These are phyloP conservation scores for Mycena crocata DNA, from an alignment of 768 basidiomycete genomes.

Conservation along the genomic window DNA sequence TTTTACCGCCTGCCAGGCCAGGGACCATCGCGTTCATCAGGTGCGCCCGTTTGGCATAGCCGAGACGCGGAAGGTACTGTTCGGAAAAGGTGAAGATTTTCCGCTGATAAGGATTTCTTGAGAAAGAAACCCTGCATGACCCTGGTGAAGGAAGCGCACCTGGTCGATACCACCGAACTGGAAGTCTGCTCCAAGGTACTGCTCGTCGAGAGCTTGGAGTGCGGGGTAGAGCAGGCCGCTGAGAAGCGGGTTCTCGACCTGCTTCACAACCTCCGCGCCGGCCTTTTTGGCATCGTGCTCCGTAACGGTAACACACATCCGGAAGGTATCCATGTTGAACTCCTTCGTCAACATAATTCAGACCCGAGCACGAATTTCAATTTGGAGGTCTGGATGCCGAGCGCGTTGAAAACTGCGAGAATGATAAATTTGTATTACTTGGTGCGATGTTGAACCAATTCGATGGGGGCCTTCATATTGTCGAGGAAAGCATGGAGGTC, in stretches of 20 bases:
- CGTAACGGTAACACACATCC: constrained; percentile 88
- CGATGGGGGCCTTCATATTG: constrained; percentile 94
- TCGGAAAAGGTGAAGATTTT: constrained; percentile 94
- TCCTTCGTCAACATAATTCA: constrained; percentile 88
- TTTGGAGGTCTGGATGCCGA: constrained; percentile 90
- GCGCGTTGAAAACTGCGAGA: constrained; percentile 83
- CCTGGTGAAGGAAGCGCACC: constrained; percentile 58
- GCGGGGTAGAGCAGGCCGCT: constrained; percentile 96
- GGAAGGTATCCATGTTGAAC: constrained; percentile 96
- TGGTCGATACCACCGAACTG: constrained; percentile 99
- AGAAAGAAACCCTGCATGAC: background rate
- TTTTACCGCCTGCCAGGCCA: constrained; percentile 93
- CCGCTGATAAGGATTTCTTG: constrained; percentile 7
- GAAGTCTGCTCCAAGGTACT: constrained; percentile 95
- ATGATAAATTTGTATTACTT: constrained; percentile 91
- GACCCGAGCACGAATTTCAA: constrained; percentile 90
- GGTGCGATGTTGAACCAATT: constrained; percentile 88
- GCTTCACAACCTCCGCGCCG: constrained; percentile 98
- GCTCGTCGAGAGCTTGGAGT: constrained; percentile 95
- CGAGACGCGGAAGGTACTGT: constrained; percentile 91
- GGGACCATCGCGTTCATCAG: constrained; percentile 99
- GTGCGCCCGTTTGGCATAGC: constrained; percentile 94
- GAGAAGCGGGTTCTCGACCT: constrained; percentile 90
- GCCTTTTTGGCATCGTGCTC: constrained; percentile 99
- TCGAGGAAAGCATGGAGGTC: constrained; percentile 98